Percentiles rank a stretch among this genome's conserved stretches.
phyloP scores from a whole-genome alignment of 1,139 yeast species.

The Magnusiomyces sp. region DNA sequence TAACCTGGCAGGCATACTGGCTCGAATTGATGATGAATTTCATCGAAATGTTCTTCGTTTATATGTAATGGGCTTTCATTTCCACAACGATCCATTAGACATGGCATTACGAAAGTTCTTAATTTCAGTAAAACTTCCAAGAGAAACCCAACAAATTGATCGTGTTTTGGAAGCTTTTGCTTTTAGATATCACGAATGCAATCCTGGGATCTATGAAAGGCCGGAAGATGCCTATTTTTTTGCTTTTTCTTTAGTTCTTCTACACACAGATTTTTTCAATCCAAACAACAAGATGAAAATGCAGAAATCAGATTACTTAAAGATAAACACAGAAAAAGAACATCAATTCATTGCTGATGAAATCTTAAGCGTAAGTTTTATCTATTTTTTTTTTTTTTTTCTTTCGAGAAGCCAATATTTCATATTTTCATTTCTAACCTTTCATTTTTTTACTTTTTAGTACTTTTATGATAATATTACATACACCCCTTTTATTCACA shows the following conservation, averaged over 20 bases:
- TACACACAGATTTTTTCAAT: slow-evolving; percentile 65
- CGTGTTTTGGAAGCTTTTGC: slow-evolving; percentile 51
- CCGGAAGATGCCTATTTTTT: slow-evolving; percentile 49
- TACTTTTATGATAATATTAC: slow-evolving; percentile 60
- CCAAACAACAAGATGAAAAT: slow-evolving; percentile 54
- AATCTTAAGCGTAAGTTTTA: slow-evolving; percentile 29
- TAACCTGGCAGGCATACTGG: slow-evolving; percentile 34
- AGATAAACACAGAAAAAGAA: slow-evolving; percentile 31
- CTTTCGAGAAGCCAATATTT: too few species aligned
- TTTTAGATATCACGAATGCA: slow-evolving; percentile 37
- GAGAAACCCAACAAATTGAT: slow-evolving; percentile 66
- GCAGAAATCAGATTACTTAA: slow-evolving; percentile 52
- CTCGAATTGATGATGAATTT: slow-evolving; percentile 33
- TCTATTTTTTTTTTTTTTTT: slow-evolving; percentile 19
- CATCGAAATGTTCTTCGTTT: slow-evolving; percentile 32
- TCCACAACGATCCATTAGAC: slow-evolving; percentile 49
- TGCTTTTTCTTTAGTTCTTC: slow-evolving; percentile 52
- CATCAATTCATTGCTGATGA: slow-evolving; percentile 36
- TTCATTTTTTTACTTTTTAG: slow-evolving; percentile 28
- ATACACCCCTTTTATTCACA: slow-evolving; percentile 42
- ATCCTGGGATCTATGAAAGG: slow-evolving; percentile 33
- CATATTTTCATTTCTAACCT: slow-evolving; percentile 17
- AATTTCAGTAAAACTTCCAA: slow-evolving; percentile 49
- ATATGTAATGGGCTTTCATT: slow-evolving; percentile 39
- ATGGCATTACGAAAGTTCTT: slow-evolving; percentile 51